Percentiles rank a stretch among this genome's conserved stretches.
These are phyloP conservation scores for Lagerstroemia speciosa DNA, from an alignment of 345 rosid genomes.

Conservation along the genomic window DNA sequence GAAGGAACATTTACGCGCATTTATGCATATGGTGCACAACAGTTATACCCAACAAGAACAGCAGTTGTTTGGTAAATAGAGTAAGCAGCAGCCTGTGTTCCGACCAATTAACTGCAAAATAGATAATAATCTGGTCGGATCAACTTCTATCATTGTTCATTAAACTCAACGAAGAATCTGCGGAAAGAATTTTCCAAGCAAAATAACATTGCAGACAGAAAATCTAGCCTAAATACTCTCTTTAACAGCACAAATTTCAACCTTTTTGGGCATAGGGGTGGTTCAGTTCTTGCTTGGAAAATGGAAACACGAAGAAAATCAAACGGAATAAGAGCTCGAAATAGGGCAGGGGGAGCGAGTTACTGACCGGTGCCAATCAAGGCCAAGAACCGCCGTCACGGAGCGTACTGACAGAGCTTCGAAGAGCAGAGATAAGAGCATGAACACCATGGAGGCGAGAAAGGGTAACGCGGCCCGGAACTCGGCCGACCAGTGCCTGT, in stretches of 20 bases:
- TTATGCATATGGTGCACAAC: neutral
- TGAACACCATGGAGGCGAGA: constrained; percentile 58
- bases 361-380: constrained; percentile 54
- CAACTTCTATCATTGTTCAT: neutral
- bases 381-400: constrained; percentile 83
- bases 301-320: neutral
- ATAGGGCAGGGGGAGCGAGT: neutral
- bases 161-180: neutral
- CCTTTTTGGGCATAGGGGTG: neutral
- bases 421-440: constrained; percentile 68
- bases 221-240: neutral
- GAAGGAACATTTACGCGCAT: neutral
- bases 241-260: neutral
- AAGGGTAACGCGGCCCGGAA: constrained; percentile 64
- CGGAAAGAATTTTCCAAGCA: neutral
- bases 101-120: neutral
- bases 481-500: constrained; percentile 82
- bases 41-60: neutral
- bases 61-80: neutral
- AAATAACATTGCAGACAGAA: neutral
- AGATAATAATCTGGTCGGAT: neutral
- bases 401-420: constrained; percentile 86
- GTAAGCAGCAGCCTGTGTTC: neutral
- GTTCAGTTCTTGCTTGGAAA: neutral
- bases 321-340: neutral